Conservation (phyloP, 2,329 filamentous ascomycete genomes). For the Aspergillus udagawae region DNA sequence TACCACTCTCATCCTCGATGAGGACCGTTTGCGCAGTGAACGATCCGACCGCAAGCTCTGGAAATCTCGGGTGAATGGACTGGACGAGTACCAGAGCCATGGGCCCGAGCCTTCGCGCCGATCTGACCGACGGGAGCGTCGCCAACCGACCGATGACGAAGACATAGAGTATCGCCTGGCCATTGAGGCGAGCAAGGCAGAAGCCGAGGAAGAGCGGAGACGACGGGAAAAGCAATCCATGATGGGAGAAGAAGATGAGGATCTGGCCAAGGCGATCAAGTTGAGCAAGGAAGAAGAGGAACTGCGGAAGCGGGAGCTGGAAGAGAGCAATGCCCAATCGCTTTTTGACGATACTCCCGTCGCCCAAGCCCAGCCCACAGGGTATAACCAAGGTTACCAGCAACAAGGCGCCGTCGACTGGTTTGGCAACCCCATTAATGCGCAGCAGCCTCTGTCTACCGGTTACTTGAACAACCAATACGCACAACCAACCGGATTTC, state of each 20-base stretch:
- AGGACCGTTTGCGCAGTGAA: constrained; percentile 86
- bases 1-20: constrained; percentile 85
- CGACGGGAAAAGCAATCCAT: constrained; percentile 58
- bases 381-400: constrained; percentile 95
- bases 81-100: constrained; percentile 65
- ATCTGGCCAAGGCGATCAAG: constrained; percentile 90
- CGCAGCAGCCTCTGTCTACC: constrained; percentile 65
- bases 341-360: constrained; percentile 78
- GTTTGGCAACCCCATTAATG: constrained; percentile 90
- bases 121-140: constrained; percentile 43
- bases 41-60: constrained; percentile 87
- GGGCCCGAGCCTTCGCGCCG: constrained; percentile 37
- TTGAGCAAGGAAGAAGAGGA: constrained; percentile 91
- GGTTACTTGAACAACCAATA: constrained; percentile 66
- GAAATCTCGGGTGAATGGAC: constrained; percentile 92
- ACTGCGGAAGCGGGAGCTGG: constrained; percentile 76
- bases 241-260: constrained; percentile 73
- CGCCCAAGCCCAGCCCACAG: constrained; percentile 74
- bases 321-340: constrained; percentile 76
- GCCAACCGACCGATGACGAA: constrained; percentile 66
- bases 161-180: constrained; percentile 88
- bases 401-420: constrained; percentile 96
- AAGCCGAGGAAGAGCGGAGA: constrained; percentile 86
- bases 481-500: constrained; percentile 72
- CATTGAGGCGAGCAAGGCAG: constrained; percentile 89